phyloP scores from a whole-genome alignment of 768 basidiomycete species.

The Termitomyces sp. region DNA sequence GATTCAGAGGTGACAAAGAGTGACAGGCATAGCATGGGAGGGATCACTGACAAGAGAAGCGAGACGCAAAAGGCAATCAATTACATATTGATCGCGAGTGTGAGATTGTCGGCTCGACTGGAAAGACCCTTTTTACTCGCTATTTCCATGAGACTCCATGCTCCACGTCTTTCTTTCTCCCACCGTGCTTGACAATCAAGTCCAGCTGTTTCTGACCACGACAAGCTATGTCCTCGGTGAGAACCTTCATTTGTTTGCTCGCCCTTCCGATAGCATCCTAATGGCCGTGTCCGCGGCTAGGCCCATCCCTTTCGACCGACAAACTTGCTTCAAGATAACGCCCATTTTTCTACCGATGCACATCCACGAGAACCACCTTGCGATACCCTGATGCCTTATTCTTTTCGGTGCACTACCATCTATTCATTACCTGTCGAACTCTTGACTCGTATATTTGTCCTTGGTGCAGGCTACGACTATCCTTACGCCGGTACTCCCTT shows the following conservation, averaged over 20 bases:
- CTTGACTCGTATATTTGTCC: conserved; percentile 50
- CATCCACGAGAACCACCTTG: conserved; percentile 9
- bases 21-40: conserved; percentile 1
- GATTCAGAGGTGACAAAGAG: conserved; percentile 1
- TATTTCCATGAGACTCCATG: conserved; percentile 10
- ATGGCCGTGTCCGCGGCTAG: conserved; percentile 9
- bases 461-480: conserved; percentile 44
- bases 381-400: conserved; percentile 11
- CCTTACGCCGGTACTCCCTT: conserved; percentile 45
- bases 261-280: not conserved
- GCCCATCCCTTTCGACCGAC: not conserved
- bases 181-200: not conserved
- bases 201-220: not conserved
- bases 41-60: not conserved
- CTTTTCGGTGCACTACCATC: conserved; percentile 27
- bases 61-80: conserved; percentile 9
- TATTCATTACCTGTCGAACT: conserved; percentile 57
- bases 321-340: conserved; percentile 5
- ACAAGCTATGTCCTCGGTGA: conserved; percentile 7
- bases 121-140: conserved; percentile 7
- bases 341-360: conserved; percentile 2
- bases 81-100: conserved; percentile 14
- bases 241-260: not conserved
- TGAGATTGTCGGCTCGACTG: conserved; percentile 15
- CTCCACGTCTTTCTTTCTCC: conserved; percentile 4